These are phyloP conservation scores for Dictyostelium brefeldianum DNA, from an alignment of 78 protist species.

Conservation along the genomic window DNA sequence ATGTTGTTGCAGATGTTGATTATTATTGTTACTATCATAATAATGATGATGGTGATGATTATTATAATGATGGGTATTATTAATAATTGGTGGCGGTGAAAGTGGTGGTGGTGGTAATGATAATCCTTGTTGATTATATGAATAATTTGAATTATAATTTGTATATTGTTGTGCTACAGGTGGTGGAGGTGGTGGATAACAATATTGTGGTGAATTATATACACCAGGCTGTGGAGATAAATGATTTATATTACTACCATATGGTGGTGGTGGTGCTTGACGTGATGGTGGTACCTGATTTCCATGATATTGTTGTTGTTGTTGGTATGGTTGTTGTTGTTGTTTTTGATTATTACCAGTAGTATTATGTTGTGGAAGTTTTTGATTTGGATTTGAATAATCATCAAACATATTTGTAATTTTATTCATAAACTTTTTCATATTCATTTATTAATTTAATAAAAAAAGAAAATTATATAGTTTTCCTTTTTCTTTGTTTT, in stretches of 20 bases:
- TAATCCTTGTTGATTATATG: background rate
- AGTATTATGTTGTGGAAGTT: too few species aligned
- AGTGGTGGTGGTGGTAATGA: background rate
- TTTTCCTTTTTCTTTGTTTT: too few species aligned
- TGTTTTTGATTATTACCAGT: background rate
- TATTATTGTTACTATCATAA: background rate
- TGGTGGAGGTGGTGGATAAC: background rate
- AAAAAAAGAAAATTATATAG: too few species aligned
- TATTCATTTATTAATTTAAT: background rate
- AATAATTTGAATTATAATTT: background rate
- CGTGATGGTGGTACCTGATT: background rate
- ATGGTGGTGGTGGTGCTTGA: background rate
- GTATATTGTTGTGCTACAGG: background rate
- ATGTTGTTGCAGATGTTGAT: background rate
- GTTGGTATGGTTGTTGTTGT: background rate
- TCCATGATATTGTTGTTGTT: background rate
- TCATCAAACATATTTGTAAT: constrained; percentile 18
- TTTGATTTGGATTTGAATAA: background rate
- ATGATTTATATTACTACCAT: background rate
- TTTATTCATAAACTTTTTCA: constrained; percentile 28
- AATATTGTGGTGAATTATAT: background rate
- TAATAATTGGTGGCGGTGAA: constrained; percentile 9
- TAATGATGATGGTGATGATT: constrained; percentile 17
- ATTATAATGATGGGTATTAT: background rate
- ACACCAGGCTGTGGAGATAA: background rate